Conservation (phyloP, 2,329 filamentous ascomycete genomes). For the Diaporthe destruens region DNA sequence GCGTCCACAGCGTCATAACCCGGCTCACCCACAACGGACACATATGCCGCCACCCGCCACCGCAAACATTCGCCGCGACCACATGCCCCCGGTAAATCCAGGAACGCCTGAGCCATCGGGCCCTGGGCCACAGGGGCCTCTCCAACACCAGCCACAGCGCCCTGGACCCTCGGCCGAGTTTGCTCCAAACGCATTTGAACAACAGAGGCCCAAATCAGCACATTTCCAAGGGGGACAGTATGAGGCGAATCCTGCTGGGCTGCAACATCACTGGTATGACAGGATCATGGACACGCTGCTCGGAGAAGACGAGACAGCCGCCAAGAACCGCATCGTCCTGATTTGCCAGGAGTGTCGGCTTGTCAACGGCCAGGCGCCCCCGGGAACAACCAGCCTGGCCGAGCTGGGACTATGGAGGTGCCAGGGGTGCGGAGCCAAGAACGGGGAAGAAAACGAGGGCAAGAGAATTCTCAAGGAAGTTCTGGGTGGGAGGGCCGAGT, state of each 20-base stretch:
- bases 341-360: conserved; percentile 86
- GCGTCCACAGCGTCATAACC: conserved; percentile 41
- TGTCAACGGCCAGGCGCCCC: conserved; percentile 95
- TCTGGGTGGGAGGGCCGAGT: conserved; percentile 50
- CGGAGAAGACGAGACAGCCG: conserved; percentile 92
- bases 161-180: conserved; percentile 72
- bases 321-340: conserved; percentile 90
- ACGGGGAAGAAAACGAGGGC: conserved; percentile 84
- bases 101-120: conserved; percentile 44
- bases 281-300: conserved; percentile 91
- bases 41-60: conserved; percentile 70
- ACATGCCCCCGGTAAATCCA: conserved; percentile 46
- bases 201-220: conserved; percentile 18
- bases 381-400: conserved; percentile 80
- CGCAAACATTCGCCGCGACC: conserved; percentile 68
- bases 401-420: conserved; percentile 92
- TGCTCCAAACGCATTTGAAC: conserved; percentile 77
- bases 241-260: conserved; percentile 46
- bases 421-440: conserved; percentile 83
- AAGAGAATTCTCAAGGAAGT: conserved; percentile 79
- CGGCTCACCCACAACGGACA: conserved; percentile 55
- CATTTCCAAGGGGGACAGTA: conserved; percentile 43
- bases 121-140: conserved; percentile 38
- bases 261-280: conserved; percentile 87
- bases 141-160: conserved; percentile 43